phyloP scores from a whole-genome alignment of 2,329 filamentous ascomycete species.

The Xylariales sp. region DNA sequence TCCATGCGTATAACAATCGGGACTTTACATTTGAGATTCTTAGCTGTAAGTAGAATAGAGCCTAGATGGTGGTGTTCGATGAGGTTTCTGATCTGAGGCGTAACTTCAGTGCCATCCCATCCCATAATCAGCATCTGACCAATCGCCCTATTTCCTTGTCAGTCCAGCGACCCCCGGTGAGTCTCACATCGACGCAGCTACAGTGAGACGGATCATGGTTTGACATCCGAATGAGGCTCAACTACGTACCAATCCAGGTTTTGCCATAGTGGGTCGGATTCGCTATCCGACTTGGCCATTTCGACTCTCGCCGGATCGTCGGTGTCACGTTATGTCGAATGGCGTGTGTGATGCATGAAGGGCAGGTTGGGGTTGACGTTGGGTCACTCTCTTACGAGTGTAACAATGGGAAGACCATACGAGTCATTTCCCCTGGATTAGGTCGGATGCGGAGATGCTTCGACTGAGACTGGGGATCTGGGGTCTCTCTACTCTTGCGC shows the following conservation, averaged over 20 bases:
- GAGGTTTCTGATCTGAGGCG: conserved; percentile 73
- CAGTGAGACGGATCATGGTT: not conserved
- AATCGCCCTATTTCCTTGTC: conserved; percentile 52
- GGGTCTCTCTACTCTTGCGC: not conserved
- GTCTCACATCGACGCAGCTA: not conserved
- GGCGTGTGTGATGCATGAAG: conserved; percentile 6
- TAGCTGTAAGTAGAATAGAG: conserved; percentile 77
- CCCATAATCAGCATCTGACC: conserved; percentile 79
- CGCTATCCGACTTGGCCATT: conserved; percentile 39
- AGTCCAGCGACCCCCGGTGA: conserved; percentile 12
- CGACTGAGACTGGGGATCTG: conserved; percentile 7
- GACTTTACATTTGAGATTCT: conserved; percentile 80
- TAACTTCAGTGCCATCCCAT: conserved; percentile 80
- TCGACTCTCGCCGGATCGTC: conserved; percentile 21
- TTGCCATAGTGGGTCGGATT: conserved; percentile 64
- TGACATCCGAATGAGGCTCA: conserved; percentile 1
- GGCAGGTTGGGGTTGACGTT: conserved; percentile 4
- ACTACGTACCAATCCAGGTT: conserved; percentile 67
- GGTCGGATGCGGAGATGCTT: conserved; percentile 9
- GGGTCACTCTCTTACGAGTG: conserved; percentile 9
- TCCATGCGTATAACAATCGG: too few relatives aligned
- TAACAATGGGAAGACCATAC: conserved; percentile 13
- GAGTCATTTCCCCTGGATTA: conserved; percentile 8
- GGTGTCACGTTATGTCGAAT: conserved; percentile 21
- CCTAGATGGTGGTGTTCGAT: conserved; percentile 85